Evolutionary conservation across 2,329 filamentous ascomycete genomes (phyloP).

Genomic region (Ceratocystis diversiconidia): DNA sequence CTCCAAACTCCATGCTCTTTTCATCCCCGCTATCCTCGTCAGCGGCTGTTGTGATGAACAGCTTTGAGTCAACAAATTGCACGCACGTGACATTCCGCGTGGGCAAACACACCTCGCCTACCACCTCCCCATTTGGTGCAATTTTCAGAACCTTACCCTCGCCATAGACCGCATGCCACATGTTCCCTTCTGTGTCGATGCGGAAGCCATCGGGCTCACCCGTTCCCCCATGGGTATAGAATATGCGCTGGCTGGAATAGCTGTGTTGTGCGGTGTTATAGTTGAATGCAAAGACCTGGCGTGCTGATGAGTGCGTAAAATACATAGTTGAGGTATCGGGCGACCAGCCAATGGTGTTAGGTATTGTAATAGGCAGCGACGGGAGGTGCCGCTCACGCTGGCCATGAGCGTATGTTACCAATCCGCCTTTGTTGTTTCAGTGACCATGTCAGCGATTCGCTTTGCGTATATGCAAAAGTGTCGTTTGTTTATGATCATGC

Average conservation of each 20-base stretch:
- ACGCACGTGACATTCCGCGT: conserved; percentile 71
- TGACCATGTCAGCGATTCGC: conserved; percentile 1
- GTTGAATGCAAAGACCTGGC: conserved; percentile 59
- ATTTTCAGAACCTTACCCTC: conserved; percentile 63
- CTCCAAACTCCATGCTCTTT: conserved; percentile 45
- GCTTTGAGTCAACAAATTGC: conserved; percentile 57
- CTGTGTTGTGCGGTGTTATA: conserved; percentile 50
- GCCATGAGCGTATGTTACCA: conserved; percentile 53
- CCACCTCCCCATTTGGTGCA: conserved; percentile 50
- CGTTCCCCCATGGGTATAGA: conserved; percentile 56
- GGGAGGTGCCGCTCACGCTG: conserved; percentile 45
- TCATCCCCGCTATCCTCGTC: conserved; percentile 51
- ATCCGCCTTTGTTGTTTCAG: conserved; percentile 38
- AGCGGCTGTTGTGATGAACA: conserved; percentile 66
- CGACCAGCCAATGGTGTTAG: conserved; percentile 76
- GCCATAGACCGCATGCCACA: conserved; percentile 83
- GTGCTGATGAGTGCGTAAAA: conserved; percentile 63
- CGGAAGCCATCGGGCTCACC: conserved; percentile 67
- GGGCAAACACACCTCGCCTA: conserved; percentile 62
- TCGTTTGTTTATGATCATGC: neutral
- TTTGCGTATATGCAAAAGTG: neutral
- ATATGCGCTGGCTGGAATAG: conserved; percentile 54
- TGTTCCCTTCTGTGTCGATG: conserved; percentile 67
- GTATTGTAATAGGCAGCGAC: conserved; percentile 63
- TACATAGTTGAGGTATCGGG: conserved; percentile 59